Conservation (phyloP, 768 basidiomycete species). For the Kwoniella botswanensis region DNA sequence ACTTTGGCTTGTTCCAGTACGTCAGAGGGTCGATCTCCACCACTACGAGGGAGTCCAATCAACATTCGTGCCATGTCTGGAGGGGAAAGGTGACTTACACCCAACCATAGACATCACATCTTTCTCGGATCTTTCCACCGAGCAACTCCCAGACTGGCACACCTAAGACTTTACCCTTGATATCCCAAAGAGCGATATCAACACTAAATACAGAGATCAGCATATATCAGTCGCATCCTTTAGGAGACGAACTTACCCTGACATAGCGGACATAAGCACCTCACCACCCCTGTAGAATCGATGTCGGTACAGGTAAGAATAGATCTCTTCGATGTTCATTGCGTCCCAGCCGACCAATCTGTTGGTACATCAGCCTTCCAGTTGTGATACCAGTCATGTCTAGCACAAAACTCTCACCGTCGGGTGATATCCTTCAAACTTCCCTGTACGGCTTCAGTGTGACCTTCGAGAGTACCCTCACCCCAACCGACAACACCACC, state of each 20-base stretch:
- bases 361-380: background rate
- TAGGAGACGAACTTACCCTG: constrained; percentile 37
- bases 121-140: constrained; percentile 71
- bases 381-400: no score
- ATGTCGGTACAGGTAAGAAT: constrained; percentile 68
- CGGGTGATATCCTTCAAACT: constrained; percentile 67
- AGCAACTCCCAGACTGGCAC: constrained; percentile 70
- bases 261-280: constrained; percentile 67
- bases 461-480: constrained; percentile 72
- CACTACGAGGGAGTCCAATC: constrained; percentile 13
- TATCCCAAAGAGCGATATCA: constrained; percentile 64
- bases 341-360: constrained; percentile 69
- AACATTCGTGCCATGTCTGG: constrained; percentile 28
- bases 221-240: constrained; percentile 20
- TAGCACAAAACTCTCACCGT: constrained; percentile 35
- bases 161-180: constrained; percentile 77
- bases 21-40: constrained; percentile 55
- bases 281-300: constrained; percentile 76
- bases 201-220: constrained; percentile 24
- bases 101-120: constrained; percentile 55
- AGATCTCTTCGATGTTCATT: constrained; percentile 67
- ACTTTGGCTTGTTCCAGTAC: constrained; percentile 54
- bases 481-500: constrained; percentile 75
- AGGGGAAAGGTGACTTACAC: constrained; percentile 46
- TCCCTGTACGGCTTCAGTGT: constrained; percentile 76